Conservation (phyloP, 1,284 basidiomycete species). For the Tranzscheliella williamsii region DNA sequence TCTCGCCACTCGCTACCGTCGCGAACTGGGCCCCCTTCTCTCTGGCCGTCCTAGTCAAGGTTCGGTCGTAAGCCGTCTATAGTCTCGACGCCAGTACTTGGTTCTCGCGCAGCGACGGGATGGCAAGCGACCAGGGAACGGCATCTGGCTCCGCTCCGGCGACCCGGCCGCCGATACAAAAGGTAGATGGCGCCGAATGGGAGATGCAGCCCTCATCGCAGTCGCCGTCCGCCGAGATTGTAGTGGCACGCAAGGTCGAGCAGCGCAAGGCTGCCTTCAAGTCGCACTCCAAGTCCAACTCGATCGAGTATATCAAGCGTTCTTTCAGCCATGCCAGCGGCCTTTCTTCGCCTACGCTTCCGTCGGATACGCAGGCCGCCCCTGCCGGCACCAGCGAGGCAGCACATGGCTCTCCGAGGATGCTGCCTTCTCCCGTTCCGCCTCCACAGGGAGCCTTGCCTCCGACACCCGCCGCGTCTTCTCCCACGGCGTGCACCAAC, state of each 20-base stretch:
- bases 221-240: slow-evolving; percentile 4
- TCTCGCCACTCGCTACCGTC: no score
- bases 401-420: no score
- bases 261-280: slow-evolving; percentile 4
- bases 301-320: slow-evolving; percentile 1
- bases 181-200: background rate
- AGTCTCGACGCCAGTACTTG: no score
- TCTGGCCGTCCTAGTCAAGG: no score
- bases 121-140: no score
- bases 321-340: background rate
- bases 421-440: slow-evolving; percentile 21
- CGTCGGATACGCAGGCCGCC: background rate
- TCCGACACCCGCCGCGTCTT: slow-evolving; percentile 5
- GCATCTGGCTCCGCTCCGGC: no score
- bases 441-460: slow-evolving; percentile 20
- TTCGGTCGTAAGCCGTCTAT: no score
- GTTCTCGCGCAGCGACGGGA: no score
- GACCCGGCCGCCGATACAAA: no score
- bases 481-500: no score
- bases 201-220: background rate
- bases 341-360: background rate
- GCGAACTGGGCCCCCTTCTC: no score
- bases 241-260: slow-evolving; percentile 8
- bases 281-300: slow-evolving; percentile 6
- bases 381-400: no score